These are phyloP conservation scores for Hericium coralloides DNA, from an alignment of 768 basidiomycete species.

Conservation along the genomic window DNA sequence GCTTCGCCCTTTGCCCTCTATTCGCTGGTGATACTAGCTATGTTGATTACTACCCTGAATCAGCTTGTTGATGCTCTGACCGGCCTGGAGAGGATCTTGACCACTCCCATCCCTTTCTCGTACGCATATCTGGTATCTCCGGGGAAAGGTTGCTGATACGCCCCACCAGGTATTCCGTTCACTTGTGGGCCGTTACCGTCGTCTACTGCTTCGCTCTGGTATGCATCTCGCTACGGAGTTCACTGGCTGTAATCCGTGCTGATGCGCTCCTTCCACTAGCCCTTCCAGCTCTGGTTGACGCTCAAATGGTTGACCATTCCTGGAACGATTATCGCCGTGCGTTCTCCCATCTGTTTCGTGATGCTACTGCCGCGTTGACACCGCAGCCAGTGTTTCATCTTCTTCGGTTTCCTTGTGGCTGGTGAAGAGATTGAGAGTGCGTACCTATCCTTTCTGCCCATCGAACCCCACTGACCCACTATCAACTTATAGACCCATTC, in stretches of 20 bases:
- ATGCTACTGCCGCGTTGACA: background rate
- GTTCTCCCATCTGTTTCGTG: slow-evolving; percentile 8
- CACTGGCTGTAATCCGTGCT: background rate
- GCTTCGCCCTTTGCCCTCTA: background rate
- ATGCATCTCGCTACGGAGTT: slow-evolving; percentile 11
- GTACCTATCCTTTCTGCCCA: slow-evolving; percentile 16
- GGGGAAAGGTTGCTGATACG: background rate
- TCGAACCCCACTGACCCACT: slow-evolving; percentile 2
- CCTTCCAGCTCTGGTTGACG: slow-evolving; percentile 51
- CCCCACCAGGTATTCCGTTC: slow-evolving; percentile 46
- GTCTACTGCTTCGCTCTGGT: slow-evolving; percentile 57
- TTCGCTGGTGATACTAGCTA: too few species aligned
- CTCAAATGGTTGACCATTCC: slow-evolving; percentile 61
- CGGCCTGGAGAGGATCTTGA: slow-evolving; percentile 63
- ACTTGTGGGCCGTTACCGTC: slow-evolving; percentile 57
- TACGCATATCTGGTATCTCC: slow-evolving; percentile 21
- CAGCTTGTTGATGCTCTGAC: slow-evolving; percentile 58
- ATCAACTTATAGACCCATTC: slow-evolving; percentile 33
- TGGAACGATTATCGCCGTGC: slow-evolving; percentile 42
- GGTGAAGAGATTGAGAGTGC: slow-evolving; percentile 70
- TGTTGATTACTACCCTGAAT: slow-evolving; percentile 38
- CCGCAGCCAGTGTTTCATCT: slow-evolving; percentile 46
- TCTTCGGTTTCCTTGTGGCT: slow-evolving; percentile 66
- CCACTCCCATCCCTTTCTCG: slow-evolving; percentile 73
- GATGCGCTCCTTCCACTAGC: slow-evolving; percentile 26